phyloP scores from a whole-genome alignment of 108 stramenopile genomes.

The Cyclotella kingstonii region DNA sequence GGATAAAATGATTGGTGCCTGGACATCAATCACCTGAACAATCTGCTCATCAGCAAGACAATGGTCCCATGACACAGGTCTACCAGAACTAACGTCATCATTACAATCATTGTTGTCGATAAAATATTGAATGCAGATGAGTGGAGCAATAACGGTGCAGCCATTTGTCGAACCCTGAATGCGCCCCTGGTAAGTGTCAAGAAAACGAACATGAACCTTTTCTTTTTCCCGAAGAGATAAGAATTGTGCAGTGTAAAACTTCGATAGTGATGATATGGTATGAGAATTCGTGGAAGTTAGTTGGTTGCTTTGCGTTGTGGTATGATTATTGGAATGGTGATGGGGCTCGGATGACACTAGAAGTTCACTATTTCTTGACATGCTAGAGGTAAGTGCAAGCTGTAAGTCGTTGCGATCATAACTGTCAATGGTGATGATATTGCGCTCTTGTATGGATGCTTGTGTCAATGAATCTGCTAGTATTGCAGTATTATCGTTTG shows the following conservation, averaged over 20 bases:
- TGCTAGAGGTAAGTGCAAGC: too few species aligned
- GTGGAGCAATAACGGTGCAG: constrained; percentile 73
- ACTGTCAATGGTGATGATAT: too few species aligned
- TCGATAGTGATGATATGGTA: constrained; percentile 25
- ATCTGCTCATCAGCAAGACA: constrained; percentile 59
- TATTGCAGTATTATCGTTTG: too few species aligned
- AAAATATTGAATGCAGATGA: constrained; percentile 59
- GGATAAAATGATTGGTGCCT: constrained; percentile 43
- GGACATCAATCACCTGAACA: constrained; percentile 51
- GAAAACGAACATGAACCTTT: constrained; percentile 41
- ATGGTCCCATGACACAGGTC: constrained; percentile 11
- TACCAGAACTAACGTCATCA: too few species aligned
- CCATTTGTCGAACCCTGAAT: constrained; percentile 58
- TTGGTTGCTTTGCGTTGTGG: not conserved
- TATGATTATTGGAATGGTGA: not conserved
- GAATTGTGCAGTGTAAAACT: constrained; percentile 54
- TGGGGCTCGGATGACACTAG: constrained; percentile 7
- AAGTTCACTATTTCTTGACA: too few species aligned
- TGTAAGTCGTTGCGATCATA: too few species aligned
- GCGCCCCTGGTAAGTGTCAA: constrained; percentile 79
- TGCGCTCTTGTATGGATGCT: too few species aligned
- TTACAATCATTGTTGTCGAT: constrained; percentile 5
- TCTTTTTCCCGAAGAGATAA: constrained; percentile 22
- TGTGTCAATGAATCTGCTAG: too few species aligned
- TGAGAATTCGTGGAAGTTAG: not conserved